Evolutionary conservation across 2,329 filamentous ascomycete species (phyloP).

Genomic region (Diplodia seriata): DNA sequence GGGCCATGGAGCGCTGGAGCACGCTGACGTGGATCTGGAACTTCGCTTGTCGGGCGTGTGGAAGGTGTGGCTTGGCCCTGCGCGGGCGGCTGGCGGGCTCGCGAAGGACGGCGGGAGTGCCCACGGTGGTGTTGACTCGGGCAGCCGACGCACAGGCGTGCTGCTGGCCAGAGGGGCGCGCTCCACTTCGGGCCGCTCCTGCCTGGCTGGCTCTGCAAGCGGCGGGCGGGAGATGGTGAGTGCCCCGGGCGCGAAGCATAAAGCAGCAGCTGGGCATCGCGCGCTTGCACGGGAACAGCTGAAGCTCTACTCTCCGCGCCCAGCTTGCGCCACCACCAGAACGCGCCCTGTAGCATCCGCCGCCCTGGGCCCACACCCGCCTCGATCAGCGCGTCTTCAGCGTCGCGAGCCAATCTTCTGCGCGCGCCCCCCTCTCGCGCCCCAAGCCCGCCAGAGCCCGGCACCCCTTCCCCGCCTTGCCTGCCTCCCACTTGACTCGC

Average conservation of each 20-base stretch:
- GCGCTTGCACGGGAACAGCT: not conserved
- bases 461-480: conserved; percentile 23
- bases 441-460: not conserved
- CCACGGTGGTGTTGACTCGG: conserved; percentile 23
- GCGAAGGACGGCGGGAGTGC: conserved; percentile 7
- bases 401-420: conserved; percentile 16
- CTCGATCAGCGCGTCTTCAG: conserved; percentile 23
- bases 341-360: conserved; percentile 1
- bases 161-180: conserved; percentile 9
- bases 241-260: conserved; percentile 23
- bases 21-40: conserved; percentile 33
- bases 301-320: conserved; percentile 3
- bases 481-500: conserved; percentile 23
- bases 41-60: conserved; percentile 28
- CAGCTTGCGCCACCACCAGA: conserved; percentile 5
- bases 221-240: conserved; percentile 19
- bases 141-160: not conserved
- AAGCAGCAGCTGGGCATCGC: conserved; percentile 13
- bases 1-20: conserved; percentile 24
- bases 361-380: conserved; percentile 11
- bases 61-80: conserved; percentile 29
- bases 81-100: not conserved
- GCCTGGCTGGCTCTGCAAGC: conserved; percentile 17
- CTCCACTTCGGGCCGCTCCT: conserved; percentile 20
- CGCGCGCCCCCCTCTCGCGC: conserved; percentile 15